Conservation (phyloP, 2,329 filamentous ascomycete genomes). For the Calonectria leucothoes region DNA sequence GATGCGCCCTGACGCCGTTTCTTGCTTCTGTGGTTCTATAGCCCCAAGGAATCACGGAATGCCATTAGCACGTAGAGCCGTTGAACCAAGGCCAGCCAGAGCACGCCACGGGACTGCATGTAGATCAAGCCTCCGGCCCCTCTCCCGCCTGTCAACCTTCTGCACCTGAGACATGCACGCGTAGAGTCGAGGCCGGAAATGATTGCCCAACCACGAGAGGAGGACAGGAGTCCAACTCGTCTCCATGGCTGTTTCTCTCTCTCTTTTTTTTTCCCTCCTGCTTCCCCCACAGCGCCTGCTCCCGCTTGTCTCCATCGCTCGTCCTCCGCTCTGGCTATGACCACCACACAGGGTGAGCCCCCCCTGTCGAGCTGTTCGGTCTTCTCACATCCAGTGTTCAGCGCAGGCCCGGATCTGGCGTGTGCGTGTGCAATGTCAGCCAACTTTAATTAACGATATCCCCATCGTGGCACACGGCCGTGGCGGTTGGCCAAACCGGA, state of each 20-base stretch:
- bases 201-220: slow-evolving; percentile 28
- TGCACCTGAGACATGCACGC: slow-evolving; percentile 37
- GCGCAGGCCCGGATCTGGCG: slow-evolving; percentile 8
- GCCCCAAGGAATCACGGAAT: slow-evolving; percentile 26
- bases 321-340: not conserved
- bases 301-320: not conserved
- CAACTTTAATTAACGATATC: slow-evolving; percentile 26
- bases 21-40: slow-evolving; percentile 29
- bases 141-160: slow-evolving; percentile 31
- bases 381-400: slow-evolving; percentile 1
- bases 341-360: not conserved
- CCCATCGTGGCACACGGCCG: slow-evolving; percentile 23
- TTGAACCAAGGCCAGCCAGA: slow-evolving; percentile 28
- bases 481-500: slow-evolving; percentile 17
- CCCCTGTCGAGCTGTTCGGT: slow-evolving; percentile 7
- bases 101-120: slow-evolving; percentile 34
- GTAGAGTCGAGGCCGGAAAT: slow-evolving; percentile 21
- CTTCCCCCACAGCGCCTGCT: not conserved
- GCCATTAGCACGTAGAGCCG: slow-evolving; percentile 30
- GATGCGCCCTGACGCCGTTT: slow-evolving; percentile 25
- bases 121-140: slow-evolving; percentile 31
- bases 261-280: not conserved
- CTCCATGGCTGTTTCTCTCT: not conserved
- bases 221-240: slow-evolving; percentile 16
- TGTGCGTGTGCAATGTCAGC: slow-evolving; percentile 20